phyloP scores from a whole-genome alignment of 176 grass and related monocot genomes.

The Ensete ventricosum region DNA sequence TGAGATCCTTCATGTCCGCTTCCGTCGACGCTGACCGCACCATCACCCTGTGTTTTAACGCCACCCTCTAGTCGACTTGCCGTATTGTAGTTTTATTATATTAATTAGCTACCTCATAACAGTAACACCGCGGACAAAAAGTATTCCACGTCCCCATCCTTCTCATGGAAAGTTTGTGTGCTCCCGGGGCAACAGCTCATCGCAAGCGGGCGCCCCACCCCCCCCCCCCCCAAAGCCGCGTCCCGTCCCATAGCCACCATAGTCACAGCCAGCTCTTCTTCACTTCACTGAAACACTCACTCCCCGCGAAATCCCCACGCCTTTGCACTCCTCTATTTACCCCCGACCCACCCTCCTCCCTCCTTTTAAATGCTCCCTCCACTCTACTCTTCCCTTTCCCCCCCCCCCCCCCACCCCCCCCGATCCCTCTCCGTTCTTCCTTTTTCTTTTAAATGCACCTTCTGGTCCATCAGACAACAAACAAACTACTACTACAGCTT shows the following conservation, averaged over 20 bases:
- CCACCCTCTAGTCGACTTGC: no score
- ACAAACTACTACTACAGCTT: background rate
- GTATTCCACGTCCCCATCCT: background rate
- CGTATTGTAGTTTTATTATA: no score
- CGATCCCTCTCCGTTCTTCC: conserved; percentile 7
- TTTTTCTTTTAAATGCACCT: background rate
- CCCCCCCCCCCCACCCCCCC: conserved; percentile 5
- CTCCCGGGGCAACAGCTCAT: conserved; percentile 37
- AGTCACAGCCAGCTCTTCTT: background rate
- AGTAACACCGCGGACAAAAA: no score
- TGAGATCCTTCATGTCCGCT: no score
- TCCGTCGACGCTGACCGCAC: no score
- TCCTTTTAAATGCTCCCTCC: conserved; percentile 33
- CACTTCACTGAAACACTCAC: background rate
- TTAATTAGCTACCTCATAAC: no score
- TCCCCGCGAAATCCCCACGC: conserved; percentile 39
- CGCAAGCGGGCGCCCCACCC: conserved; percentile 37
- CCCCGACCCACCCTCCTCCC: background rate
- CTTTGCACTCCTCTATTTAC: conserved; percentile 6
- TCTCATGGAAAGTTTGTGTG: conserved; percentile 17
- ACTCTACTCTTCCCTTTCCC: background rate
- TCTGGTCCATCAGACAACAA: background rate
- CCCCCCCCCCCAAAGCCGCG: conserved; percentile 57
- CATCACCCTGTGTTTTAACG: no score
- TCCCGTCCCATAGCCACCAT: conserved; percentile 7